Base-by-base conservation (phyloP, 495 filamentous ascomycete genomes). In the Aspergillus indologenus region DNA sequence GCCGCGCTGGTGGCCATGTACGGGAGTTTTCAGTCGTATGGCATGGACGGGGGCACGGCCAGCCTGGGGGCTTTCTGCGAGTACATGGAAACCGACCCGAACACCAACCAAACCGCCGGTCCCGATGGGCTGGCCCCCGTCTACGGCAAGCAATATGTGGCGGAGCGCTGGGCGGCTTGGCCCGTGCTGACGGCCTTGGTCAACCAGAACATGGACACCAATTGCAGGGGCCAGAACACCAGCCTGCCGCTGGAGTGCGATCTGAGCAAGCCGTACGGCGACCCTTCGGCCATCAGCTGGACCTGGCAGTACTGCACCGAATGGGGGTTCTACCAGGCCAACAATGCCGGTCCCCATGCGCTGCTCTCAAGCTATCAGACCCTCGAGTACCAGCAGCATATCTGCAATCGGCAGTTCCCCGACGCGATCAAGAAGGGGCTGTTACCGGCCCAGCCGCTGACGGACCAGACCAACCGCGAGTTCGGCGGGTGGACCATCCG, bases 291-390 rank as follows among this genome's bases (percentile, higher is more conserved):
- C 9, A 78, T 84, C 52, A 70, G 73, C 52, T 87, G 84, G 84
- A 78, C 68, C 8, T 87, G 82, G 82, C 82, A 85, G 62, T 84
- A 81, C 62, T 86, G 84, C 67, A 80, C 80, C 12, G 78, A 85
- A 65, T 85, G 76, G 73, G 84, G 83, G 42, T 81, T 74, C 61
- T 79, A 78, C 61, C 83, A 85, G 61, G 74, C 73, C 59, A 76
- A 79, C 59, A 86, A 86, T 57, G 66, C 74, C 18, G 74, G 77
- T 17, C 65, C 68, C 8, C 71, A 81, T 56, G 75, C 78, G 12
- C 67, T 87, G 12, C 70, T 83, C 24, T 81, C 79, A 26, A 66
- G 64, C 15, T 85, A 79, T 60, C 80, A 83, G 57, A 79, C 71
- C 21, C 76, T 84, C 14, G 64, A 75, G 5, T 79, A 82, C 62